Conservation (phyloP, 306 rosid species). For the Pyrus communis region DNA sequence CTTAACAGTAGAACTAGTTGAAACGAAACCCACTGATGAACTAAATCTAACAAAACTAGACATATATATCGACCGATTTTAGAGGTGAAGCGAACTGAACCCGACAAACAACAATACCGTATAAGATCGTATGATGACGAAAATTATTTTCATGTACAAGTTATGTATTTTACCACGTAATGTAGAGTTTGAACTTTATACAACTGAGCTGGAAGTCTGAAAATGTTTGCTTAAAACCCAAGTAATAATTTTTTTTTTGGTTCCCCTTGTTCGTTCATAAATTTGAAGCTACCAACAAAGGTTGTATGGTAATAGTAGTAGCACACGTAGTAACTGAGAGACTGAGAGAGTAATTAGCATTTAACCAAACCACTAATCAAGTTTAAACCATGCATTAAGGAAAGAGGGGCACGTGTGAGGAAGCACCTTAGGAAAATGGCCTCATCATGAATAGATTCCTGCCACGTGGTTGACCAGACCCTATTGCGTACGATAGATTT, state of each 20-base stretch:
- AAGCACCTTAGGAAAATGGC: conserved; percentile 20
- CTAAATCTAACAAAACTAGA: too few relatives aligned
- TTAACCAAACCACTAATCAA: not conserved
- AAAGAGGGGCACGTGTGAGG: conserved; percentile 44
- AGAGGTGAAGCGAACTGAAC: too few relatives aligned
- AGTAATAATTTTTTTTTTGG: not conserved
- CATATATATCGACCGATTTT: too few relatives aligned
- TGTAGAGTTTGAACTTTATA: not conserved
- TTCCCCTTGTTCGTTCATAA: not conserved
- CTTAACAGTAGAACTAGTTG: too few relatives aligned
- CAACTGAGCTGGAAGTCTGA: not conserved
- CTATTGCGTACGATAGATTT: not conserved
- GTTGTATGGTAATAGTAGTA: not conserved
- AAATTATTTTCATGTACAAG: too few relatives aligned
- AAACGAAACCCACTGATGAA: too few relatives aligned
- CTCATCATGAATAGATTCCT: conserved; percentile 22
- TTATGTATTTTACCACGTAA: not conserved
- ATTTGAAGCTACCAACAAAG: not conserved
- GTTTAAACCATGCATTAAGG: conserved; percentile 5
- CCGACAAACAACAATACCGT: too few relatives aligned
- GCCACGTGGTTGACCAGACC: conserved; percentile 34
- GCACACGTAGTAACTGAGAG: conserved; percentile 2
- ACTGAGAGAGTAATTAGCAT: not conserved
- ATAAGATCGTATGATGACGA: too few relatives aligned
- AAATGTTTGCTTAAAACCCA: not conserved